A percentile compares a stretch with the other conserved stretches of the same genome.
Evolutionary conservation across 2,329 filamentous ascomycete species (phyloP).

Genomic region (Teratosphaeriaceae sp.): DNA sequence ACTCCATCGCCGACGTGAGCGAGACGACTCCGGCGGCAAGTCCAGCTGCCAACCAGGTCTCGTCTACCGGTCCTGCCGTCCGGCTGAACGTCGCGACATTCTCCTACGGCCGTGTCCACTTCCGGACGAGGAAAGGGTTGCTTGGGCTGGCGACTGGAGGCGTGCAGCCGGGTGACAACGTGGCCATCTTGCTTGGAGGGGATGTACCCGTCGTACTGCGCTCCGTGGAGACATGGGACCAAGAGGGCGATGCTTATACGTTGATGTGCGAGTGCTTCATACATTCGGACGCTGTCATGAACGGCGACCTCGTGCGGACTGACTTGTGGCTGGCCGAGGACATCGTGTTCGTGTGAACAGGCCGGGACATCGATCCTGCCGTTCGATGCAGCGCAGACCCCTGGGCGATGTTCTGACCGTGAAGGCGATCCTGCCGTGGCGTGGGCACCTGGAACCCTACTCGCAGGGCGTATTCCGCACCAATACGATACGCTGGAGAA

Average conservation of each 20-base stretch:
- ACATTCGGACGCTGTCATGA: constrained; percentile 19
- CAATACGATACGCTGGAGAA: no score
- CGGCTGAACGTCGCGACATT: constrained; percentile 10
- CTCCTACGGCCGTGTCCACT: constrained; percentile 23
- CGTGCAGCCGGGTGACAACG: constrained; percentile 15
- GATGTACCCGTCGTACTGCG: constrained; percentile 27
- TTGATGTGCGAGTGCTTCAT: constrained; percentile 26
- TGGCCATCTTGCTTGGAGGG: constrained; percentile 22
- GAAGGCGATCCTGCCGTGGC: neutral
- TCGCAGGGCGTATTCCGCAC: neutral
- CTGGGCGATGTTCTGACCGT: neutral
- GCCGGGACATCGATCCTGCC: neutral
- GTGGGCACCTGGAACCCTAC: no score
- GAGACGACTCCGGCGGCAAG: constrained; percentile 21
- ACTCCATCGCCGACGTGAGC: constrained; percentile 17
- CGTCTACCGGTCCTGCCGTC: constrained; percentile 8
- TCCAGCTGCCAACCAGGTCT: constrained; percentile 6
- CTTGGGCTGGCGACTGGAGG: constrained; percentile 22
- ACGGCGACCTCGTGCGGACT: constrained; percentile 16
- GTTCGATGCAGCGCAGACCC: neutral
- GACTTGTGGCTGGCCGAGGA: constrained; percentile 18
- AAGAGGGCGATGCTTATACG: constrained; percentile 14
- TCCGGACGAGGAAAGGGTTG: constrained; percentile 19
- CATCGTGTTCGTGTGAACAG: constrained; percentile 20
- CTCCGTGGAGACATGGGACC: constrained; percentile 3